phyloP scores from a whole-genome alignment of 352 stramenopile species.

The Blastocystis sp. region DNA sequence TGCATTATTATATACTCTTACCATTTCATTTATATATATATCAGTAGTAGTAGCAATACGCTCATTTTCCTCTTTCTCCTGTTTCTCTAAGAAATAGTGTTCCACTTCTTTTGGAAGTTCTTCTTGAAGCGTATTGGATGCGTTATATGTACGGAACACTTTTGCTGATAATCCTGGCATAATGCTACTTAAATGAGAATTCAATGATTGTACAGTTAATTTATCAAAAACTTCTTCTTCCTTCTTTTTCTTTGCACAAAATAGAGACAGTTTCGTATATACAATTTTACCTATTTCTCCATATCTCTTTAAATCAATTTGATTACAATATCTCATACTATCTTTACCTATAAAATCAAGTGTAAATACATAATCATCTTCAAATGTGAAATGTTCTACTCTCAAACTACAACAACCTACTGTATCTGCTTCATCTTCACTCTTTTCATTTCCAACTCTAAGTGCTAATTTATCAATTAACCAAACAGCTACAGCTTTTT shows the following conservation, averaged over 20 bases:
- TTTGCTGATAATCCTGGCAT: slow-evolving; percentile 97
- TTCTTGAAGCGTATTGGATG: slow-evolving; percentile 88
- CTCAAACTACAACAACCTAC: slow-evolving; percentile 95
- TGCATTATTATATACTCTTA: slow-evolving; percentile 93
- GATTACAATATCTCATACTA: slow-evolving; percentile 97
- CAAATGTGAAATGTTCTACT: slow-evolving; percentile 90
- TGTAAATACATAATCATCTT: slow-evolving; percentile 72
- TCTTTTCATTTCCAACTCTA: slow-evolving; percentile 97
- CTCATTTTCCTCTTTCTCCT: too few relatives aligned
- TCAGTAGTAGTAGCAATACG: slow-evolving; percentile 45
- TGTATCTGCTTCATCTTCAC: slow-evolving; percentile 83
- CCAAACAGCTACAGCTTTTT: slow-evolving; percentile 95
- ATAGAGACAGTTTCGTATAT: slow-evolving; percentile 80
- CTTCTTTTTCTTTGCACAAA: slow-evolving; percentile 79
- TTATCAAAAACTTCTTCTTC: slow-evolving; percentile 89
- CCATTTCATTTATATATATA: slow-evolving; percentile 50
- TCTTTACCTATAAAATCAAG: slow-evolving; percentile 99
- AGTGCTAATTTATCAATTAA: slow-evolving; percentile 97
- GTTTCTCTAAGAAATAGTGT: slow-evolving; percentile 47
- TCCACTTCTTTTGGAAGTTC: too few relatives aligned
- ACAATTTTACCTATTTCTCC: slow-evolving; percentile 55
- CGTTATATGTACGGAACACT: slow-evolving; percentile 99
- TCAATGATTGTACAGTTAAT: slow-evolving; percentile 67
- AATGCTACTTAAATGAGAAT: slow-evolving; percentile 86
- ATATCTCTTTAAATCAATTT: slow-evolving; percentile 65